Evolutionary conservation across 352 stramenopile species (phyloP).

Genomic region (Pythium dissotocum): DNA sequence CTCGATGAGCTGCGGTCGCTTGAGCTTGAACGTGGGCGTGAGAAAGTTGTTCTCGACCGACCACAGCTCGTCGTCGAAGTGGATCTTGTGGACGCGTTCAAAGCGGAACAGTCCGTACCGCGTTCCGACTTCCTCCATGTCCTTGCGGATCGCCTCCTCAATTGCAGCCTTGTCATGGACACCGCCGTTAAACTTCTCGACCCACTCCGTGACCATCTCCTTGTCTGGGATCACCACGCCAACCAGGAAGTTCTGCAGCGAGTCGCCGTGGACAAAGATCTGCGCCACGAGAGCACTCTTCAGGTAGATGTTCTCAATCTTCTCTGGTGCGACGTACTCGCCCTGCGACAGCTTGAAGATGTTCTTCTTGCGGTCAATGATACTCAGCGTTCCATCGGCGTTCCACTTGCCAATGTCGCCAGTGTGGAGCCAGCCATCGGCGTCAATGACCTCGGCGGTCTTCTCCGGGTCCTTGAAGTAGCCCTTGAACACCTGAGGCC

Average conservation of each 20-base stretch:
- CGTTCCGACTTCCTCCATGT: constrained; percentile 50
- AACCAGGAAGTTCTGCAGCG: constrained; percentile 90
- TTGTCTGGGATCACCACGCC: constrained; percentile 85
- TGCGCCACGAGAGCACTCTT: constrained; percentile 90
- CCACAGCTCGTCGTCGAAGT: constrained; percentile 90
- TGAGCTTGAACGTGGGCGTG: constrained; percentile 97
- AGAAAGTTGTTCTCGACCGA: constrained; percentile 92
- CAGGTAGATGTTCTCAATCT: constrained; percentile 30
- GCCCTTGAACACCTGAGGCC: constrained; percentile 77
- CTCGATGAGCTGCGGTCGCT: constrained; percentile 66
- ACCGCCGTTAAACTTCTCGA: constrained; percentile 51
- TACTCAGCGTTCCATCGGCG: no score
- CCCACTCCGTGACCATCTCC: constrained; percentile 39
- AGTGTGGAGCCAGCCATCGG: not conserved
- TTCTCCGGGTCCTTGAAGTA: constrained; percentile 94
- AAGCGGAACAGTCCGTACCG: constrained; percentile 88
- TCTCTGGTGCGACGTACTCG: no score
- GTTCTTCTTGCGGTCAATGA: no score
- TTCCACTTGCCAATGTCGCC: no score
- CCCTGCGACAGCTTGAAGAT: no score
- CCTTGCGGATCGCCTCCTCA: constrained; percentile 37
- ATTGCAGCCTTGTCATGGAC: constrained; percentile 38
- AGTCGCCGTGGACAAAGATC: constrained; percentile 95
- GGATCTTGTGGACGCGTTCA: constrained; percentile 90
- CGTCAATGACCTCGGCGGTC: constrained; percentile 88